phyloP scores from a whole-genome alignment of 768 basidiomycete genomes.

The Suillus spraguei region DNA sequence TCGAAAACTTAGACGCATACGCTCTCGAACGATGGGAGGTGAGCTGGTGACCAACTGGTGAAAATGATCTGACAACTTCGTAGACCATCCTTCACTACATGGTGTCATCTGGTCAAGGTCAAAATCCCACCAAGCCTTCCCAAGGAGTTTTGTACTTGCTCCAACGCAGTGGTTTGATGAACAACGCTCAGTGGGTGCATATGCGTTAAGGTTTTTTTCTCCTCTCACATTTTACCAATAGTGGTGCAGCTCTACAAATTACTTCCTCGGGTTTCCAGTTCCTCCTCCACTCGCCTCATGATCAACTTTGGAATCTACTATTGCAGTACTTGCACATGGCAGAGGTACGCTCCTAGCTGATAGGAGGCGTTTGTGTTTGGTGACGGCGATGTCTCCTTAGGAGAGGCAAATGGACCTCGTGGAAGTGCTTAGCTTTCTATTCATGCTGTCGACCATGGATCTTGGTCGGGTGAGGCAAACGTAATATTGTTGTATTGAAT shows the following conservation, averaged over 20 bases:
- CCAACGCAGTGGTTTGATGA: constrained; percentile 86
- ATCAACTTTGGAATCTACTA: constrained; percentile 93
- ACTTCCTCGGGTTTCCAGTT: constrained; percentile 97
- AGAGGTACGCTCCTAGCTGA: constrained; percentile 52
- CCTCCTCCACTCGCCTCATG: constrained; percentile 90
- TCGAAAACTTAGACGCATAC: constrained; percentile 74
- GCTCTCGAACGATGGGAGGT: constrained; percentile 94
- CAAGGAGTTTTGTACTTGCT: constrained; percentile 84
- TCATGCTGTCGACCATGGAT: constrained; percentile 97
- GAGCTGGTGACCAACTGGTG: constrained; percentile 21
- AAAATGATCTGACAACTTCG: constrained; percentile 1
- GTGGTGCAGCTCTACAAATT: constrained; percentile 69
- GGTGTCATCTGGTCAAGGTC: constrained; percentile 90
- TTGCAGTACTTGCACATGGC: constrained; percentile 88
- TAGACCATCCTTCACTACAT: constrained; percentile 97
- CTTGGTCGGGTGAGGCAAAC: constrained; percentile 71
- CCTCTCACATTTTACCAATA: constrained; percentile 24
- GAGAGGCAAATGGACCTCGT: constrained; percentile 91
- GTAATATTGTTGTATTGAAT: not conserved
- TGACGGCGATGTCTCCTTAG: constrained; percentile 40
- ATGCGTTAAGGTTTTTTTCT: not conserved
- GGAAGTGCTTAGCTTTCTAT: constrained; percentile 90
- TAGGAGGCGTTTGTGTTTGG: constrained; percentile 12
- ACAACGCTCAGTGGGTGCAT: constrained; percentile 56
- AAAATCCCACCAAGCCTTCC: constrained; percentile 73